Percentiles rank a stretch among this genome's conserved stretches.
These are phyloP conservation scores for Penicillium herquei DNA, from an alignment of 495 filamentous ascomycete genomes.

Conservation along the genomic window DNA sequence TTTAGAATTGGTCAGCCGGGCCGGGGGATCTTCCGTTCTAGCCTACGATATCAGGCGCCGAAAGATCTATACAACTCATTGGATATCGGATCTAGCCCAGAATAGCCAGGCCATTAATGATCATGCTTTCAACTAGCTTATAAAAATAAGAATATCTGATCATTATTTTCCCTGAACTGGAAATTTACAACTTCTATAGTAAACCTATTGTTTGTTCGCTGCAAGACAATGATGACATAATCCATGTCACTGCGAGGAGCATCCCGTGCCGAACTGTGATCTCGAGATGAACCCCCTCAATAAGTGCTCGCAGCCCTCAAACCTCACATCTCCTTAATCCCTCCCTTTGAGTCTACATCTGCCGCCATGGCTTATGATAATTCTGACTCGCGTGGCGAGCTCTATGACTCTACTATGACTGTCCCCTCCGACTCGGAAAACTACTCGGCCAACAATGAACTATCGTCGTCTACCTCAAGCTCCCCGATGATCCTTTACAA, in stretches of 20 bases:
- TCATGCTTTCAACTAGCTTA: neutral
- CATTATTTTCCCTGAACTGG: no score
- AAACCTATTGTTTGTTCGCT: no score
- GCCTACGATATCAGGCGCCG: slow-evolving; percentile 8
- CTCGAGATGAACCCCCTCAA: neutral
- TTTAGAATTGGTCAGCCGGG: slow-evolving; percentile 46
- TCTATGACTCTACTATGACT: slow-evolving; percentile 80
- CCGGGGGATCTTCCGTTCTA: slow-evolving; percentile 28
- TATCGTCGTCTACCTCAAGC: slow-evolving; percentile 62
- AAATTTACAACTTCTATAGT: no score
- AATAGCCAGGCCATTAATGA: no score
- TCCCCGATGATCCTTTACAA: slow-evolving; percentile 85
- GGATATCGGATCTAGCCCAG: neutral
- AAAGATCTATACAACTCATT: neutral
- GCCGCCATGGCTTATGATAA: slow-evolving; percentile 45
- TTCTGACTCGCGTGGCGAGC: slow-evolving; percentile 50
- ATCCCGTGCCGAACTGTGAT: slow-evolving; percentile 7
- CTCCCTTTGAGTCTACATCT: neutral
- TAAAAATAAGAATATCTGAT: no score
- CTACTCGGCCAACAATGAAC: slow-evolving; percentile 70
- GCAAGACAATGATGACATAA: slow-evolving; percentile 6
- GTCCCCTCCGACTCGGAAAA: slow-evolving; percentile 88
- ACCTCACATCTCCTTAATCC: neutral
- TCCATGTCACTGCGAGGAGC: slow-evolving; percentile 7
- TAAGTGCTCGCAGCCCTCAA: neutral